Percentiles rank a stretch among this genome's conserved stretches.
Evolutionary conservation across 2,329 filamentous ascomycete genomes (phyloP).

Genomic region (Aspergillus floridensis): DNA sequence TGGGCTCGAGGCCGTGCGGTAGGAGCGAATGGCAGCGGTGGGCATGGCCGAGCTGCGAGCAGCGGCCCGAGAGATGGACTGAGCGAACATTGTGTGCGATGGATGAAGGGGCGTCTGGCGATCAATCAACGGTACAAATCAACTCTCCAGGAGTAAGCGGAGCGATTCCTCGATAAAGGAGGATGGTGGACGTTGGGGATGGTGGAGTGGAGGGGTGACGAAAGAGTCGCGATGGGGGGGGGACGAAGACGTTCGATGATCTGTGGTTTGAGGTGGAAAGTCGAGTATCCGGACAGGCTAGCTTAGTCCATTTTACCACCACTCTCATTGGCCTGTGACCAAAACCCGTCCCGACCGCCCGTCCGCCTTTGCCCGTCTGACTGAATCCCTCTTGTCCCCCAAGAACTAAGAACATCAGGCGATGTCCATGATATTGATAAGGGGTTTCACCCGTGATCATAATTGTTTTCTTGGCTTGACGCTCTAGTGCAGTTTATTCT

Average conservation of each 20-base stretch:
- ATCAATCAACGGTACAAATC: conserved; percentile 27
- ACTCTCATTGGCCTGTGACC: conserved; percentile 33
- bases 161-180: conserved; percentile 25
- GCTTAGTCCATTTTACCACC: conserved; percentile 34
- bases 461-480: background rate
- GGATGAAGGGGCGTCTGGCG: conserved; percentile 27
- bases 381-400: conserved; percentile 3
- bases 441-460: background rate
- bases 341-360: conserved; percentile 18
- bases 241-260: conserved; percentile 30
- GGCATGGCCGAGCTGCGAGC: conserved; percentile 42
- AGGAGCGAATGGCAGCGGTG: conserved; percentile 35
- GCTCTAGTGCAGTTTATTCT: background rate
- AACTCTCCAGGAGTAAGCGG: conserved; percentile 18
- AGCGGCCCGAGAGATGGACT: conserved; percentile 45
- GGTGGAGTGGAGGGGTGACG: conserved; percentile 29
- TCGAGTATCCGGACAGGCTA: conserved; percentile 36
- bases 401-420: conserved; percentile 22
- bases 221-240: conserved; percentile 29
- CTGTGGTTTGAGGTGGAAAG: conserved; percentile 43
- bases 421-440: conserved; percentile 1
- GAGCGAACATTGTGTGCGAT: conserved; percentile 48
- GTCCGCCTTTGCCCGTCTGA: conserved; percentile 5
- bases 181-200: conserved; percentile 22
- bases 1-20: conserved; percentile 30